Evolutionary conservation across 1,284 basidiomycete species (phyloP), one percentile per base, ranked within the genome.

Genomic region (Sanghuangporus baumii): DNA sequence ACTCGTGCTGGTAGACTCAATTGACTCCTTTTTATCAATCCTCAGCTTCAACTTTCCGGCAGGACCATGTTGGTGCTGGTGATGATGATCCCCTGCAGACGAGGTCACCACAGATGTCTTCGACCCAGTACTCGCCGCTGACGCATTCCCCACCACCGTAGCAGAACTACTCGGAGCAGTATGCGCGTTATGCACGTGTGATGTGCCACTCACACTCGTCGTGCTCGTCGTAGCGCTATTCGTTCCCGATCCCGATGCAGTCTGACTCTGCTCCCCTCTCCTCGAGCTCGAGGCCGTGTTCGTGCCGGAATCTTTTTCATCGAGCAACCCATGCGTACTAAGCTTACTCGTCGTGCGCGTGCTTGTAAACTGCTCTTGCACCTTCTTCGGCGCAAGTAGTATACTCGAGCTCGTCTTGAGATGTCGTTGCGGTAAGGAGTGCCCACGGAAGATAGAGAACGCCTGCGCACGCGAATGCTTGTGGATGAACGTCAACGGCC

Each of bases 401-500:
- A 91, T 86, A 26, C 74, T 78, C n/a, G 71, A 71, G 51, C 74
- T 79, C 47, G 75, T 76, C 34, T 77, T 75, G 67, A 82, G 74
- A 55, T 76, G 77, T 31, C 62, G 59, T 46, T 62, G 52, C 36
- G 60, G 60, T 60, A 81, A 69, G 40, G 74, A 76, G 70, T 87
- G 85, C 55, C 81, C 81, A 55, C 88, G 82, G 72, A 87, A 87
- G 62, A 92, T 82, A 1, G 88, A 89, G 72, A 91, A 91, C 0
- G 88, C 89, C 36, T 82, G 73, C 3, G 87, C 87, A 61, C 85
- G 84, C 1, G 89, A 91, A 69, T 92, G 89, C 66, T 89, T 89
- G 71, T 92, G 89, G 47, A 92, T 82, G 61, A 88, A 84, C 23
- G 83, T 79, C 40, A 79, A 77, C 0, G 89, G 89, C 1, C 87